These are phyloP conservation scores for Brasilioporus rufonigricans DNA, from an alignment of 768 basidiomycete genomes.

Conservation along the genomic window DNA sequence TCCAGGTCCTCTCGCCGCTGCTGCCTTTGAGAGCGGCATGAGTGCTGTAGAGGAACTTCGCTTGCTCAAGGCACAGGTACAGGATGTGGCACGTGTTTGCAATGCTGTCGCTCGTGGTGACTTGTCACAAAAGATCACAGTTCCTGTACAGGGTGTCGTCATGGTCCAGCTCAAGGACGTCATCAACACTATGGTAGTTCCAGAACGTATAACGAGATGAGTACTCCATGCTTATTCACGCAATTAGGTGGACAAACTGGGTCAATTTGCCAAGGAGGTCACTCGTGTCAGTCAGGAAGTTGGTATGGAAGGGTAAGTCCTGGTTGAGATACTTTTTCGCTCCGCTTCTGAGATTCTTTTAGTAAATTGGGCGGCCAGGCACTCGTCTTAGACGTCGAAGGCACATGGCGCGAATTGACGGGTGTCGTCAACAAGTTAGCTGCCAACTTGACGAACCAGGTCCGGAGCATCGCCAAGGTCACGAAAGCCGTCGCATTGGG, in stretches of 20 bases:
- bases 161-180: conserved; percentile 82
- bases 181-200: conserved; percentile 62
- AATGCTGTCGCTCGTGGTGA: conserved; percentile 78
- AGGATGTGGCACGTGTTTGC: conserved; percentile 77
- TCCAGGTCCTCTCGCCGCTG: conserved; percentile 54
- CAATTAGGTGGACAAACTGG: conserved; percentile 61
- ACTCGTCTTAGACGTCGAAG: conserved; percentile 83
- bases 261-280: conserved; percentile 89
- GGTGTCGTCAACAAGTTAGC: conserved; percentile 82
- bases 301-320: conserved; percentile 67
- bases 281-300: conserved; percentile 85
- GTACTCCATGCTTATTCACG: conserved; percentile 12
- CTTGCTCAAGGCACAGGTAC: conserved; percentile 80
- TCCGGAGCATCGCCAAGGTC: conserved; percentile 57
- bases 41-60: conserved; percentile 75
- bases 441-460: conserved; percentile 66
- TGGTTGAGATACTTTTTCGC: conserved; percentile 5
- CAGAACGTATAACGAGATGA: neutral
- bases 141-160: conserved; percentile 72
- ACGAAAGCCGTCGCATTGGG: conserved; percentile 82
- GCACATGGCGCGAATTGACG: conserved; percentile 85
- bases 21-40: conserved; percentile 59
- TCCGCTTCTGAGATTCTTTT: conserved; percentile 21
- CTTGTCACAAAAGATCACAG: conserved; percentile 75
- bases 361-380: conserved; percentile 85